These are phyloP conservation scores for Russula ochroleuca DNA, from an alignment of 768 basidiomycete species.

Conservation along the genomic window DNA sequence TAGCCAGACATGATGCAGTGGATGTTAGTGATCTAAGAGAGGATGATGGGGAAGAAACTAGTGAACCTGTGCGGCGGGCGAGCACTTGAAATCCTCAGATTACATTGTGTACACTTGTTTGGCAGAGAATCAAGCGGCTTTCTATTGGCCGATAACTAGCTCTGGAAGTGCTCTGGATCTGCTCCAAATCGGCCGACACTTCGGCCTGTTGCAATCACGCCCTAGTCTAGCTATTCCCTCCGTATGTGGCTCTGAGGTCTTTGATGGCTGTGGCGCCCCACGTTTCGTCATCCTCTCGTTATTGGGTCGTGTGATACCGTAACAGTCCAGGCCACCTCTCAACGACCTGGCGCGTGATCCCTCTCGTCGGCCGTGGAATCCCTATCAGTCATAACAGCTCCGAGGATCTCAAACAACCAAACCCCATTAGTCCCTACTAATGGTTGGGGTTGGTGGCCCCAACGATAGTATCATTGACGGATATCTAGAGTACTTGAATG, in stretches of 20 bases:
- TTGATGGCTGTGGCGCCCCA: conserved; percentile 6
- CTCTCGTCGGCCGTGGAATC: not conserved
- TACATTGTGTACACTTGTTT: not conserved
- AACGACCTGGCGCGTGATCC: not conserved
- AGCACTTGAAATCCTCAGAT: not conserved
- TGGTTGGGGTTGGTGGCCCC: not conserved
- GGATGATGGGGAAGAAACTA: not conserved
- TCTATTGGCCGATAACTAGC: conserved; percentile 18
- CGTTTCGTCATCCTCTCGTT: not conserved
- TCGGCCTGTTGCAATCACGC: not conserved
- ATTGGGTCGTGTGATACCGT: not conserved
- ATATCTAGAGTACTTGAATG: not conserved
- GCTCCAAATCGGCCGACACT: conserved; percentile 1
- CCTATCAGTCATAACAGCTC: not conserved
- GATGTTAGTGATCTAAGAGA: not conserved
- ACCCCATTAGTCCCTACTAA: no score
- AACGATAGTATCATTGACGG: not conserved
- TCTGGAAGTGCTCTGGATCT: not conserved
- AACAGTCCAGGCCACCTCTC: not conserved
- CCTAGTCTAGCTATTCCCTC: not conserved
- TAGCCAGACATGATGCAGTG: conserved; percentile 37
- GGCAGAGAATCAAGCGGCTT: not conserved
- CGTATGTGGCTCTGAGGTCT: not conserved
- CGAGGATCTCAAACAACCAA: not conserved
- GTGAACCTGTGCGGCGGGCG: not conserved